Conservation (phyloP, 2,329 filamentous ascomycete species). For the Rhinocladiella mackenziei region DNA sequence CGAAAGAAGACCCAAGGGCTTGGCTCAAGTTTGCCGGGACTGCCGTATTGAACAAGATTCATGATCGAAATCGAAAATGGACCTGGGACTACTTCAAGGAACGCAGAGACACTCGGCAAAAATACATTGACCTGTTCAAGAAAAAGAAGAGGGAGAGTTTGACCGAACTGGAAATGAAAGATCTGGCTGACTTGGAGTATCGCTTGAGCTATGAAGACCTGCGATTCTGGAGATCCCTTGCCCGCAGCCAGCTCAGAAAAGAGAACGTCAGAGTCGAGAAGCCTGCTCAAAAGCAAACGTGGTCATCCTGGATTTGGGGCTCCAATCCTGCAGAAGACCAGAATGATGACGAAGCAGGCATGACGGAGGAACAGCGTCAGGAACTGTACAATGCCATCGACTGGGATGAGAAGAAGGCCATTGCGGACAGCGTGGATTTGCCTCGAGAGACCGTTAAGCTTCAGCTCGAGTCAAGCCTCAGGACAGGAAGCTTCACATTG, state of each 20-base stretch:
- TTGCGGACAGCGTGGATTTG: constrained; percentile 81
- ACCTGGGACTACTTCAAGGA: constrained; percentile 95
- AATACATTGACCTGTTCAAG: constrained; percentile 94
- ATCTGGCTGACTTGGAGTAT: constrained; percentile 72
- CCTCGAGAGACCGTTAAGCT: constrained; percentile 90
- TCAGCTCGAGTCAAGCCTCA: constrained; percentile 87
- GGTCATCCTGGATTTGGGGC: constrained; percentile 91
- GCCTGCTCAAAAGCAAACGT: constrained; percentile 66
- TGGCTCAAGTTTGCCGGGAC: constrained; percentile 92
- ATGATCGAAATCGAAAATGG: constrained; percentile 88
- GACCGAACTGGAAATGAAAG: constrained; percentile 64
- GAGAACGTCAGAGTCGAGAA: constrained; percentile 90
- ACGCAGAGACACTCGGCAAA: constrained; percentile 78
- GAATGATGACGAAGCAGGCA: constrained; percentile 70
- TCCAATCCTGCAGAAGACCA: constrained; percentile 59
- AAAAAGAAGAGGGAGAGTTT: constrained; percentile 76
- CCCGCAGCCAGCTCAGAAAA: constrained; percentile 89
- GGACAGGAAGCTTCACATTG: constrained; percentile 92
- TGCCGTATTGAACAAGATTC: constrained; percentile 87
- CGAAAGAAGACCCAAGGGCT: constrained; percentile 84
- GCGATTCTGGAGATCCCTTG: constrained; percentile 92
- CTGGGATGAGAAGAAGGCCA: constrained; percentile 91
- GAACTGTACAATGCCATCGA: constrained; percentile 97
- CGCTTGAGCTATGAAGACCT: constrained; percentile 93
- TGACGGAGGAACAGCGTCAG: constrained; percentile 93